Conservation (phyloP, 202 grass and related monocot genomes). For the Sporobolus alterniflorus region DNA sequence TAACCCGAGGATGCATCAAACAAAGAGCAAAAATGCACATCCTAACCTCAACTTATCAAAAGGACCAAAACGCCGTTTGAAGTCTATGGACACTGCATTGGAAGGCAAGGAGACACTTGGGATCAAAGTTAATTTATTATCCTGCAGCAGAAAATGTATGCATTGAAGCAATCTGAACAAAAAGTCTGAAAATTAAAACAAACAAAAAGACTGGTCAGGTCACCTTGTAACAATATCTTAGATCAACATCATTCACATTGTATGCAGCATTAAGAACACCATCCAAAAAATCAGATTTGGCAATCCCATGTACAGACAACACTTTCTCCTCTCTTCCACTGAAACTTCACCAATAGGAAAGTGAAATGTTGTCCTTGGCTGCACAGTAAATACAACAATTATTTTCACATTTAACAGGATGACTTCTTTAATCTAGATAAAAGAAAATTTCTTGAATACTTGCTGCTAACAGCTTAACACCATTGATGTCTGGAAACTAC, state of each 20-base stretch:
- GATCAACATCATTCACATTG: conserved; percentile 69
- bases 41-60: conserved; percentile 91
- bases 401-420: conserved; percentile 7
- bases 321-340: conserved; percentile 67
- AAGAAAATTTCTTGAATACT: background rate
- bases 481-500: background rate
- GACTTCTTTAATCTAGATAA: background rate
- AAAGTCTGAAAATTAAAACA: conserved; percentile 18
- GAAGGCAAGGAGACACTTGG: conserved; percentile 76
- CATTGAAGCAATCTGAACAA: conserved; percentile 21
- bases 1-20: background rate
- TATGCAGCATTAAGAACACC: conserved; percentile 81
- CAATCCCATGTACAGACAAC: conserved; percentile 66
- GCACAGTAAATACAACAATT: conserved; percentile 30
- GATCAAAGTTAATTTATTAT: conserved; percentile 77
- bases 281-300: conserved; percentile 75
- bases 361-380: conserved; percentile 80
- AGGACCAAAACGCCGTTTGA: conserved; percentile 84
- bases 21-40: background rate
- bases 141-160: conserved; percentile 55
- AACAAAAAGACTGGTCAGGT: conserved; percentile 8
- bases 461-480: no score
- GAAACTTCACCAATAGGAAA: conserved; percentile 93
- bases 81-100: conserved; percentile 69
- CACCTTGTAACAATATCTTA: conserved; percentile 98